Evolutionary conservation across 805 yeast species (phyloP), one percentile per base, ranked within the genome.

Genomic region (Ogataea pini): DNA sequence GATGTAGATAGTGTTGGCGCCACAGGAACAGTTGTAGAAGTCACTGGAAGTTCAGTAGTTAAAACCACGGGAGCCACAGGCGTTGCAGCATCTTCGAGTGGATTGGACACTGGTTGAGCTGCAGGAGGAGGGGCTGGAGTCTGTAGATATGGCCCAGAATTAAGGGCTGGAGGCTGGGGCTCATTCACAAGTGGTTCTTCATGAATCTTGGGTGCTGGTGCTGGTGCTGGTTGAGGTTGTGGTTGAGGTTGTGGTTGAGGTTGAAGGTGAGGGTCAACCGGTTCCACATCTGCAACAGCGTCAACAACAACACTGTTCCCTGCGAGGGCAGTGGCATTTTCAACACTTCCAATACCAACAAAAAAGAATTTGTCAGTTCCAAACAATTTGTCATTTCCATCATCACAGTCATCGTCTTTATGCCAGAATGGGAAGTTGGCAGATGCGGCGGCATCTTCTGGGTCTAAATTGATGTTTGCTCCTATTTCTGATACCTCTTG

Each of bases 331-430:
- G 24, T 31, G 3, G 18, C 34, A 8, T 59, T 47, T 17, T 34
- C 37, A 34, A 50, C 48, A 31, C 61, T 55, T 32, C 60, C 66
- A 50, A 64, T 51, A 7, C 67, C 67, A 36, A 62, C 53, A 49
- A 65, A 65, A 4, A 58, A 42, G 28, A 63, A 58, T 40, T 54
- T 53, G 50, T 64, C 61, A 4, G 62, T 55, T 12, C 56, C 59
- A 49, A 60, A 56, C 7, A 58, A 46, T 38, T 57, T 50, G 2
- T 46, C 54, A 29, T 45, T 44, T 17, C 49, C 56, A 16, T 50
- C 58, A 16, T 50, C 57, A 25, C 54, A 55, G 33, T 56, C 60
- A 24, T 51, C 54, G 1, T 42, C 49, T 31, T 41, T 41, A 36
- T 51, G 48, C 29, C 41, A 46, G 40, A 53, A 55, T 3, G 57